phyloP scores from a whole-genome alignment of 495 filamentous ascomycete species.

The Penicillium odoratum region DNA sequence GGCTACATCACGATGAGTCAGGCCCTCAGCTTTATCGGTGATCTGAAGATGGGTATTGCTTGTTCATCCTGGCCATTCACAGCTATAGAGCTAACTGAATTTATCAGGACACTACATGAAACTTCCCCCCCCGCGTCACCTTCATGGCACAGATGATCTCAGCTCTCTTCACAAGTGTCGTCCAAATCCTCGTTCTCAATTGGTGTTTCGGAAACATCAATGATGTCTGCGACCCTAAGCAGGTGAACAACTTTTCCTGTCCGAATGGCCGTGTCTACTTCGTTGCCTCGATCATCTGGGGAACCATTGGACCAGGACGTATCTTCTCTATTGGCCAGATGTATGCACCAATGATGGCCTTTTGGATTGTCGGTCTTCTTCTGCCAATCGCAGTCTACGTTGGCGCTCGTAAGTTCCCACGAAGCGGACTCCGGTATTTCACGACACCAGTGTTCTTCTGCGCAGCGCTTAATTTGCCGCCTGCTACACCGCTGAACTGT shows the following conservation, averaged over 20 bases:
- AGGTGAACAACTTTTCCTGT: slow-evolving; percentile 58
- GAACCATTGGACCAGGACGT: slow-evolving; percentile 50
- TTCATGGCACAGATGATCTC: slow-evolving; percentile 59
- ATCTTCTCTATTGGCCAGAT: slow-evolving; percentile 53
- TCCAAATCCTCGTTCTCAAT: slow-evolving; percentile 61
- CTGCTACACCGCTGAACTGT: slow-evolving; percentile 55
- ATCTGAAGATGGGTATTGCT: slow-evolving; percentile 49
- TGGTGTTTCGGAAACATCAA: slow-evolving; percentile 59
- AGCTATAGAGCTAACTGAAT: slow-evolving; percentile 2
- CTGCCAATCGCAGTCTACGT: slow-evolving; percentile 50
- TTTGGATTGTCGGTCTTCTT: slow-evolving; percentile 51
- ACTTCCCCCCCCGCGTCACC: slow-evolving; percentile 57
- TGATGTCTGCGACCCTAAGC: slow-evolving; percentile 48
- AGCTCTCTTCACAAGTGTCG: slow-evolving; percentile 56
- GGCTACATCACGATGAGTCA: slow-evolving; percentile 60
- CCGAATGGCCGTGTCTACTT: slow-evolving; percentile 64
- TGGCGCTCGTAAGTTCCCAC: slow-evolving; percentile 45
- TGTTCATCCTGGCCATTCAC: not conserved
- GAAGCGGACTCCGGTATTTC: slow-evolving; percentile 40
- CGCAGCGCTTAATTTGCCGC: slow-evolving; percentile 46
- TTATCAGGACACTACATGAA: slow-evolving; percentile 64
- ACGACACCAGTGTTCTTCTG: slow-evolving; percentile 52
- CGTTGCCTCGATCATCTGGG: slow-evolving; percentile 57
- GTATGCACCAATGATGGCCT: slow-evolving; percentile 48
- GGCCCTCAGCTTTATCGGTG: slow-evolving; percentile 52